Evolutionary conservation across 306 rosid genomes (phyloP), one percentile per base, ranked within the genome.

Genomic region (cucumber (Cucumis sativus)): DNA sequence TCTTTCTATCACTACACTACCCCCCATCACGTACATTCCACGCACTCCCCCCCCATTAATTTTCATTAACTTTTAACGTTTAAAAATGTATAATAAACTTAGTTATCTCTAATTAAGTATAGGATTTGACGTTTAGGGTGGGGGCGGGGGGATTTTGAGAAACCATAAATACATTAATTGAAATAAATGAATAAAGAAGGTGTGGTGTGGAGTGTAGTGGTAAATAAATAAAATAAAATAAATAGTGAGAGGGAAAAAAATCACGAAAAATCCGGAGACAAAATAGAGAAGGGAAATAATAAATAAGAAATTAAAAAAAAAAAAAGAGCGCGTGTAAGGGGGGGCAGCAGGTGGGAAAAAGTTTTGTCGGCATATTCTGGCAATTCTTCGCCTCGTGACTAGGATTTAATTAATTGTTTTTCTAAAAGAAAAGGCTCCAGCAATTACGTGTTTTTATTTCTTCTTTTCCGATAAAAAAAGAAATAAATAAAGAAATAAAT

Each of bases 361-460:
- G 57, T 16, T 47, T 64, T 67, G 74, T 68, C 74, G 74, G 55
- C 74, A 41, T 40, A 68, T 41, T 68, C 74, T 68, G 55, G 6
- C 74, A 68, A 17, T 52, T 13, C 40, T 66, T 23, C 58, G 39
- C 57, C 58, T 69, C 75, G 57, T 69, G 57, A 69, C 75, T 69
- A 45, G 75, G 57, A 45, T 69, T 65, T 52, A 10, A 41, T 67
- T 41, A 65, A 17, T 67, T 40, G 5, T 4, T 28, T 28, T 28
- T 28, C 1, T 1, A 1, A 28, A 28, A 28, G 3, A 28, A 39
- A 6, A 16, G 6, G 6, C 25, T 40, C 16, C 9, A n/a, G 18
- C 10, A 40, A 40, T 67, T n/a, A 41, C 54, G 74, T 47, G 25
- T 69, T 47, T 12, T 69, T 8, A 2, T 6, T 20, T 20, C 4